A percentile compares a stretch with the other conserved stretches of the same genome.
These are phyloP conservation scores for Tolypocladium album DNA, from an alignment of 2,329 filamentous ascomycete species.

Conservation along the genomic window DNA sequence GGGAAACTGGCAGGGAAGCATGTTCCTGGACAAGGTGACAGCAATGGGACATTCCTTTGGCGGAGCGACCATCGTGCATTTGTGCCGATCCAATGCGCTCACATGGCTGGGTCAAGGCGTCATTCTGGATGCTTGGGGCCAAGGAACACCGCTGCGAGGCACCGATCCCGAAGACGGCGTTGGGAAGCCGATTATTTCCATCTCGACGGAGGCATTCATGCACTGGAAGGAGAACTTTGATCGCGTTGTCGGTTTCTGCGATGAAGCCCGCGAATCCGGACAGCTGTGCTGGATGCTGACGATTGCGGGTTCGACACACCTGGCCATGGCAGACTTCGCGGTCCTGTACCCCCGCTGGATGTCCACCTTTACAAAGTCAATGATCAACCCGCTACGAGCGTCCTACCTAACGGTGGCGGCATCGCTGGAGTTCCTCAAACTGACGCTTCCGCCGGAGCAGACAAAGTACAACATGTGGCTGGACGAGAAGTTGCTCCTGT, in stretches of 20 bases:
- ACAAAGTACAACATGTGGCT: conserved; percentile 40
- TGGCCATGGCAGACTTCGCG: conserved; percentile 57
- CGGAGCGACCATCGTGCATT: conserved; percentile 51
- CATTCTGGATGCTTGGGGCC: conserved; percentile 55
- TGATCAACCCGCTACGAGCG: conserved; percentile 51
- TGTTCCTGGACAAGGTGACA: conserved; percentile 47
- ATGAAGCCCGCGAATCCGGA: conserved; percentile 39
- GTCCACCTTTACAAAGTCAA: conserved; percentile 48
- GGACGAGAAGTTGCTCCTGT: conserved; percentile 40
- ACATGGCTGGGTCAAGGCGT: conserved; percentile 51
- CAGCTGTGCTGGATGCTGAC: conserved; percentile 39
- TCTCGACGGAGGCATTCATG: conserved; percentile 60
- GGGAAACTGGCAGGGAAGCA: conserved; percentile 42
- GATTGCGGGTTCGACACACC: conserved; percentile 50
- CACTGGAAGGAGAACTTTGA: conserved; percentile 57
- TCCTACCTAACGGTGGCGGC: conserved; percentile 53
- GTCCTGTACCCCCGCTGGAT: conserved; percentile 50
- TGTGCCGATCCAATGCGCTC: conserved; percentile 43
- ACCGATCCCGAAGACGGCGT: conserved; percentile 32
- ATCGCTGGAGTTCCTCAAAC: conserved; percentile 49
- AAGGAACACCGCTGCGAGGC: conserved; percentile 32
- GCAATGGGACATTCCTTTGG: conserved; percentile 58
- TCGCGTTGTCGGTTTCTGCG: conserved; percentile 42
- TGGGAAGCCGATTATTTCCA: conserved; percentile 45
- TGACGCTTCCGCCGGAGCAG: conserved; percentile 36